phyloP scores from a whole-genome alignment of 2,329 filamentous ascomycete species.

The Cladophialophora carrionii region DNA sequence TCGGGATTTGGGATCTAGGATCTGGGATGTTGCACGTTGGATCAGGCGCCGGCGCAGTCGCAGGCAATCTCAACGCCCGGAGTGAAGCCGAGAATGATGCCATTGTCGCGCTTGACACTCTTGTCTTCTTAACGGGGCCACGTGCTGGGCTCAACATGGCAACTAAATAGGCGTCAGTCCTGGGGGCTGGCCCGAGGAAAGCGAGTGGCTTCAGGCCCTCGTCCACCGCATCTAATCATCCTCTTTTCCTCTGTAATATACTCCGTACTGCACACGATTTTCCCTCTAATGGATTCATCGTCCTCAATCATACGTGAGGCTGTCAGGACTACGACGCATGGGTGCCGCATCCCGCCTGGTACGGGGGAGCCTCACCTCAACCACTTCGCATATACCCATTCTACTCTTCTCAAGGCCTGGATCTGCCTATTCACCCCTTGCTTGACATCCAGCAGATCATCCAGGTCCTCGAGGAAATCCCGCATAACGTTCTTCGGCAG shows the following conservation, averaged over 20 bases:
- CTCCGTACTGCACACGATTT: background rate
- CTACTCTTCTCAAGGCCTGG: slow-evolving; percentile 77
- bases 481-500: slow-evolving; percentile 75
- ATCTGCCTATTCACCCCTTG: slow-evolving; percentile 77
- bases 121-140: no score
- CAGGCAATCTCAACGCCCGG: background rate
- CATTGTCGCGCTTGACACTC: background rate
- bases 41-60: background rate
- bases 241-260: background rate
- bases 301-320: background rate
- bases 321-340: background rate
- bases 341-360: background rate
- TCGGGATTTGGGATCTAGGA: background rate
- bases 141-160: background rate
- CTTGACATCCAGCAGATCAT: slow-evolving; percentile 79
- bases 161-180: background rate
- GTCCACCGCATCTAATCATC: background rate
- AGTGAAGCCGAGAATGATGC: background rate
- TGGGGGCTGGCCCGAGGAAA: background rate
- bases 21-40: slow-evolving; percentile 11
- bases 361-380: slow-evolving; percentile 43
- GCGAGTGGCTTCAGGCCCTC: background rate
- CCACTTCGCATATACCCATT: slow-evolving; percentile 89
- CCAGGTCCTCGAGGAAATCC: slow-evolving; percentile 86
- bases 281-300: background rate